Evolutionary conservation across 108 stramenopile genomes (phyloP).

Genomic region (Parietichytrium sp.): DNA sequence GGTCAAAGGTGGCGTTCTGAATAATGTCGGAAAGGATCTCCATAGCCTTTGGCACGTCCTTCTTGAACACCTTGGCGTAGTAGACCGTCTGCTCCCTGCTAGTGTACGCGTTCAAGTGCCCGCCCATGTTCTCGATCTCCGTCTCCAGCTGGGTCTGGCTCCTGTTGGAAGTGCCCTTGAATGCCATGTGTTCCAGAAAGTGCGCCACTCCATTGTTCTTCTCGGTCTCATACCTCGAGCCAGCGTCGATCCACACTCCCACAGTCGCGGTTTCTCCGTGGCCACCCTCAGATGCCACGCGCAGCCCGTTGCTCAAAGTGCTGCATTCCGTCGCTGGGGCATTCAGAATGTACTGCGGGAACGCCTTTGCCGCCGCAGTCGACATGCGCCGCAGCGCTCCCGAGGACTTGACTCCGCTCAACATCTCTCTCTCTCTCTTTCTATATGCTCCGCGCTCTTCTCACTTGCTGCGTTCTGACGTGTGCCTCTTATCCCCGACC

Average conservation of each 20-base stretch:
- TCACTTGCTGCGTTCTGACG: no score
- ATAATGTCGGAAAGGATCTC: constrained; percentile 96
- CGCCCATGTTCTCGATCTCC: constrained; percentile 99
- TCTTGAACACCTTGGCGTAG: constrained; percentile 96
- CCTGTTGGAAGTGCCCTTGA: constrained; percentile 89
- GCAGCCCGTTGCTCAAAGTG: constrained; percentile 75
- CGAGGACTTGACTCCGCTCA: no score
- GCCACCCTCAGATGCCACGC: constrained; percentile 78
- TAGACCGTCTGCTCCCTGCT: constrained; percentile 98
- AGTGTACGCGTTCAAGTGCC: constrained; percentile 97
- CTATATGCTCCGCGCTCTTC: no score
- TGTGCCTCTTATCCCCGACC: no score
- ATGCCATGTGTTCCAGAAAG: constrained; percentile 99
- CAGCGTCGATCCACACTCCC: constrained; percentile 68
- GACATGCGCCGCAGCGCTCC: no score
- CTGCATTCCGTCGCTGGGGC: constrained; percentile 71
- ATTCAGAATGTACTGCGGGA: constrained; percentile 42
- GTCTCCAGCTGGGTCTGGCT: constrained; percentile 91
- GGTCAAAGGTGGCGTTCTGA: constrained; percentile 80
- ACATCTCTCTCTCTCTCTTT: no score
- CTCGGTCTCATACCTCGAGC: constrained; percentile 87
- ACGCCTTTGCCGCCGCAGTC: constrained; percentile 13
- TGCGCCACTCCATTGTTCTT: constrained; percentile 98
- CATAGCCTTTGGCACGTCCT: constrained; percentile 84
- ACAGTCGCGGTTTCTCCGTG: constrained; percentile 68